Conservation (phyloP, 140 eudicot species). For the Ambrosia hybrid region DNA sequence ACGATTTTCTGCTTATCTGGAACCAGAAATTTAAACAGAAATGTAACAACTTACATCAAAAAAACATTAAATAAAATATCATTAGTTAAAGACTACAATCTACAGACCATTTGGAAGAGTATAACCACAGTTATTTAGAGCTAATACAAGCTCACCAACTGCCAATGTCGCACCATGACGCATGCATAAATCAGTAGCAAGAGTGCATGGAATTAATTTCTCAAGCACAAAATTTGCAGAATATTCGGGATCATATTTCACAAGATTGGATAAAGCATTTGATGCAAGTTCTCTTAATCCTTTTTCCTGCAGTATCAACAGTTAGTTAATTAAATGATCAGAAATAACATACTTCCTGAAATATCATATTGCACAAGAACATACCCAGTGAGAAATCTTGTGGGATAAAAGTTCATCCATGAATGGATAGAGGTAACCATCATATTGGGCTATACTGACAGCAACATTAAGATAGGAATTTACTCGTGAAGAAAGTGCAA, state of each 20-base stretch:
- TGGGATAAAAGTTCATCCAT: constrained; percentile 81
- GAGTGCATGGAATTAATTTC: constrained; percentile 84
- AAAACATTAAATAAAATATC: not conserved
- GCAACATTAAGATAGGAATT: constrained; percentile 92
- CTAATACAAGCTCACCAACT: constrained; percentile 85
- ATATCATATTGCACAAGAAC: constrained; percentile 25
- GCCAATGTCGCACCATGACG: constrained; percentile 99
- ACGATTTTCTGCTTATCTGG: constrained; percentile 77
- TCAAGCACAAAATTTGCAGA: constrained; percentile 71
- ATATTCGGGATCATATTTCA: constrained; percentile 76
- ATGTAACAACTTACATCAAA: constrained; percentile 10
- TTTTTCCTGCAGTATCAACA: constrained; percentile 65
- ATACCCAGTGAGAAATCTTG: constrained; percentile 99
- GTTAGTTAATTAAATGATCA: not conserved
- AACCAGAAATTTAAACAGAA: constrained; percentile 9
- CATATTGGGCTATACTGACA: constrained; percentile 75
- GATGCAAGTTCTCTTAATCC: constrained; percentile 96
- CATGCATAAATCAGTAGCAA: constrained; percentile 89
- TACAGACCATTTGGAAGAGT: constrained; percentile 62
- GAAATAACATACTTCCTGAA: constrained; percentile 14
- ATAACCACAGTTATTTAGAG: constrained; percentile 58
- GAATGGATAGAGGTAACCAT: constrained; percentile 84
- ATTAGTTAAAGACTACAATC: not conserved
- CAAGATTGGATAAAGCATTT: constrained; percentile 76
- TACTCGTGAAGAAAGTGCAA: constrained; percentile 91